phyloP scores from a whole-genome alignment of 352 stramenopile species.

The Albugo candida region DNA sequence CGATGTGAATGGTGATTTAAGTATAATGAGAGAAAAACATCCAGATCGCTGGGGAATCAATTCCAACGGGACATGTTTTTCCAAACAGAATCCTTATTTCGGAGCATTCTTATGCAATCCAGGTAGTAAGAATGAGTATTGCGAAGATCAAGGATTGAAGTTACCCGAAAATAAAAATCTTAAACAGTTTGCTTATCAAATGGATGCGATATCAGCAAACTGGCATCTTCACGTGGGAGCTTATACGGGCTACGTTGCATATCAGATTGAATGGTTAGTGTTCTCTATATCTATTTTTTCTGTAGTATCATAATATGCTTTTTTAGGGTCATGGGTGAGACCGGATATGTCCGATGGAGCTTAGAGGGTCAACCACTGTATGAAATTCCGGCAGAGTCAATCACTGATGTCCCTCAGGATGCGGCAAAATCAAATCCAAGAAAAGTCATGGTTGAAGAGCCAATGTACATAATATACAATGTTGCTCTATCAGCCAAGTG shows the following conservation, averaged over 20 bases:
- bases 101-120: constrained; percentile 15
- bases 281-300: background rate
- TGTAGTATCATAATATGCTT: no score
- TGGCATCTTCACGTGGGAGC: constrained; percentile 38
- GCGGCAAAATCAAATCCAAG: constrained; percentile 19
- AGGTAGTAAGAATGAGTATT: constrained; percentile 19
- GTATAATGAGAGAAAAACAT: constrained; percentile 11
- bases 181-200: constrained; percentile 52
- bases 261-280: constrained; percentile 43
- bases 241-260: constrained; percentile 34
- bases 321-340: constrained; percentile 21
- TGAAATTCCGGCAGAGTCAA: constrained; percentile 28
- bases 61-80: constrained; percentile 13
- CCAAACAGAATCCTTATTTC: constrained; percentile 13
- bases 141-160: constrained; percentile 19
- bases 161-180: constrained; percentile 26
- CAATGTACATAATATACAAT: constrained; percentile 88
- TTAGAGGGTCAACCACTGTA: constrained; percentile 32
- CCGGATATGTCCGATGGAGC: constrained; percentile 54
- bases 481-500: constrained; percentile 81
- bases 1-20: constrained; percentile 22
- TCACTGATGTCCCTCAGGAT: constrained; percentile 33
- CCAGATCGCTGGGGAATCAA: constrained; percentile 16
- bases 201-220: constrained; percentile 58
- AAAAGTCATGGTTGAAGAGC: constrained; percentile 71